Percentiles rank a stretch among this genome's conserved stretches.
phyloP scores from a whole-genome alignment of 2,329 filamentous ascomycete genomes.

The Ceratocystis cubensis region DNA sequence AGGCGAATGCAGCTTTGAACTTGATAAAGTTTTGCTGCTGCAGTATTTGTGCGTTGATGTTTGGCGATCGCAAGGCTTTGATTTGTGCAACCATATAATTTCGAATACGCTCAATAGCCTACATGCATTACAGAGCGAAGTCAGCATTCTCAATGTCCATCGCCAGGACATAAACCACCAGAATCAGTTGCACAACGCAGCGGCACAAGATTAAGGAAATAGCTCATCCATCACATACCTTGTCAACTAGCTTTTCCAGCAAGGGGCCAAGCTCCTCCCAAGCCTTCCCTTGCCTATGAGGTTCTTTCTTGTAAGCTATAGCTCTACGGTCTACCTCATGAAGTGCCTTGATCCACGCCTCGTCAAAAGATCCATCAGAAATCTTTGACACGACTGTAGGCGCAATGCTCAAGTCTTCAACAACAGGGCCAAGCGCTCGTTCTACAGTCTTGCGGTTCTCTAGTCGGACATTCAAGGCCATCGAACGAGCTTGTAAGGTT shows the following conservation, averaged over 20 bases:
- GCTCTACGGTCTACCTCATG: slow-evolving; percentile 73
- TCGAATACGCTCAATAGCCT: slow-evolving; percentile 85
- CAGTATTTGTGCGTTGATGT: slow-evolving; percentile 93
- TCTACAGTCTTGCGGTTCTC: slow-evolving; percentile 86
- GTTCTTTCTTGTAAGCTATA: slow-evolving; percentile 55
- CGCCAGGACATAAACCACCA: slow-evolving; percentile 15
- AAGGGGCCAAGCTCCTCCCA: slow-evolving; percentile 74
- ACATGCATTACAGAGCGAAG: slow-evolving; percentile 6
- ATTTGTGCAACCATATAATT: slow-evolving; percentile 93
- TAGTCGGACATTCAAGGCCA: slow-evolving; percentile 67
- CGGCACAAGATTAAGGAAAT: not conserved
- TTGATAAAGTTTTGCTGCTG: slow-evolving; percentile 84
- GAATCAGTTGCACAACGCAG: not conserved
- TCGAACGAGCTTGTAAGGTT: slow-evolving; percentile 74
- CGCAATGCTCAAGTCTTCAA: slow-evolving; percentile 83
- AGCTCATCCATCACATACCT: slow-evolving; percentile 38
- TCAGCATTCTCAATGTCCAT: not conserved
- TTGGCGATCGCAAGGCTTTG: slow-evolving; percentile 82
- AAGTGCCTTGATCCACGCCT: slow-evolving; percentile 72
- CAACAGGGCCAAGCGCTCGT: slow-evolving; percentile 70
- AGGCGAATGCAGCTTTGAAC: slow-evolving; percentile 78
- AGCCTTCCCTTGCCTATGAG: slow-evolving; percentile 57
- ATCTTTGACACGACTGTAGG: slow-evolving; percentile 76
- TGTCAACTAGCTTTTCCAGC: slow-evolving; percentile 69
- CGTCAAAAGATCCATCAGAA: slow-evolving; percentile 77